Conservation (phyloP, 805 yeast genomes). For the Lipomyces yamanashiensis region DNA sequence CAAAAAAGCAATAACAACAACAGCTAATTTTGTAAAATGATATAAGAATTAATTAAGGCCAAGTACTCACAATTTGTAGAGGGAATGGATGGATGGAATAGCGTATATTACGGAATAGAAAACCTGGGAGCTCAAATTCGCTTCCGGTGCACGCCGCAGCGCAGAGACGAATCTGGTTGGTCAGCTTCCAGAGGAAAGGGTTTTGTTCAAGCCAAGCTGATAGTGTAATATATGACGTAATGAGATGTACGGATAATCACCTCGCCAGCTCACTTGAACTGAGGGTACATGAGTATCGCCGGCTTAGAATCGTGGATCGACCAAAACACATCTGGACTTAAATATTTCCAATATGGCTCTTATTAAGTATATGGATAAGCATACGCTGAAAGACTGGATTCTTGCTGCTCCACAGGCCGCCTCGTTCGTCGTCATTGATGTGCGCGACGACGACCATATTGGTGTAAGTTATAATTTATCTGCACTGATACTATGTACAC, state of each 20-base stretch:
- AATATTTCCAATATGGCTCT: not conserved
- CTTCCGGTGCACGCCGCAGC: slow-evolving; percentile 4
- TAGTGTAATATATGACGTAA: not conserved
- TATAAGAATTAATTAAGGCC: not conserved
- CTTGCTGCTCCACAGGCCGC: slow-evolving; percentile 19
- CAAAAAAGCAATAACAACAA: not conserved
- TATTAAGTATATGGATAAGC: slow-evolving; percentile 20
- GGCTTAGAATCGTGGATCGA: not conserved
- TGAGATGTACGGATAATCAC: not conserved
- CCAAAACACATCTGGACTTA: not conserved
- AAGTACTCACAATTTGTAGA: not conserved
- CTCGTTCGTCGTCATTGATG: slow-evolving; percentile 63
- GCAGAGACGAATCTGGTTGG: slow-evolving; percentile 10
- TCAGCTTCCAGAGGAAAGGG: slow-evolving; percentile 8
- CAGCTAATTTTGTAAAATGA: too few relatives aligned
- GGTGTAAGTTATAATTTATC: slow-evolving; percentile 56
- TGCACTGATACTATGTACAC: slow-evolving; percentile 26
- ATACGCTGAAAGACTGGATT: slow-evolving; percentile 26
- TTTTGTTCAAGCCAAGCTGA: not conserved
- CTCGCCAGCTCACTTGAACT: too few relatives aligned
- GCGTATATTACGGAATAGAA: not conserved
- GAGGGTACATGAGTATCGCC: not conserved
- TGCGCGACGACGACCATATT: slow-evolving; percentile 77
- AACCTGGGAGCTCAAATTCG: not conserved
- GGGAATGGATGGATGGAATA: not conserved